These are phyloP conservation scores for Micractinium conductrix DNA, from an alignment of 139 green algal genomes.

Conservation along the genomic window DNA sequence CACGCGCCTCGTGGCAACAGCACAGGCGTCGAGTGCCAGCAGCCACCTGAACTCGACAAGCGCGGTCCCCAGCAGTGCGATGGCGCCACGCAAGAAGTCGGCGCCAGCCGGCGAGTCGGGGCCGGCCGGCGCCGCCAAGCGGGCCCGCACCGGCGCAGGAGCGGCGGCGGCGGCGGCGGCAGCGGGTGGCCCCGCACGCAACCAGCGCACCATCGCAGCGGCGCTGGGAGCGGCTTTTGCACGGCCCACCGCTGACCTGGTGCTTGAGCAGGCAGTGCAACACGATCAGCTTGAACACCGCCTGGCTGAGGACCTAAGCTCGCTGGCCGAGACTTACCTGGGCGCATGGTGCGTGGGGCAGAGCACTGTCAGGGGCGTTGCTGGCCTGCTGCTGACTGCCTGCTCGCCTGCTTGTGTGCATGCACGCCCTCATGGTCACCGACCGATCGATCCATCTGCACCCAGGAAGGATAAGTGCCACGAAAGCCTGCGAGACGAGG, in stretches of 20 bases:
- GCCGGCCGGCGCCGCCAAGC: neutral
- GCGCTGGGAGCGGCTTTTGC: neutral
- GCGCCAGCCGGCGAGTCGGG: neutral
- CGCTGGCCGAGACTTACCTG: neutral
- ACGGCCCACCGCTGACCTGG: neutral
- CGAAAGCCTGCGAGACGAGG: neutral
- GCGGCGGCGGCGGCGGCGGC: neutral
- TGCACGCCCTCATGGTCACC: too few species aligned
- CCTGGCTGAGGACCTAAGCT: slow-evolving; percentile 2
- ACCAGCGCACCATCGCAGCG: neutral
- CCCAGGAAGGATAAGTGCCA: slow-evolving; percentile 31
- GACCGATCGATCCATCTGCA: too few species aligned
- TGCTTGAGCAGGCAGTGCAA: neutral
- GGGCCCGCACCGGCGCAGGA: neutral
- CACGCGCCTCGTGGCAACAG: too few species aligned
- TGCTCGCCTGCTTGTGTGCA: too few species aligned
- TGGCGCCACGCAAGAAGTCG: neutral
- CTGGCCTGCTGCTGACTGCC: too few species aligned
- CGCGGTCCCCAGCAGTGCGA: neutral
- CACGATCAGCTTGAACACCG: neutral
- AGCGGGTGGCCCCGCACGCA: neutral
- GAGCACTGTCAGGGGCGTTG: too few species aligned
- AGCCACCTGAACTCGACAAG: too few species aligned
- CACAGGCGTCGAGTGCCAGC: too few species aligned
- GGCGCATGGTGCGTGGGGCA: too few species aligned